Conservation (phyloP, 2,329 filamentous ascomycete species). For the Raffaelea arxii region DNA sequence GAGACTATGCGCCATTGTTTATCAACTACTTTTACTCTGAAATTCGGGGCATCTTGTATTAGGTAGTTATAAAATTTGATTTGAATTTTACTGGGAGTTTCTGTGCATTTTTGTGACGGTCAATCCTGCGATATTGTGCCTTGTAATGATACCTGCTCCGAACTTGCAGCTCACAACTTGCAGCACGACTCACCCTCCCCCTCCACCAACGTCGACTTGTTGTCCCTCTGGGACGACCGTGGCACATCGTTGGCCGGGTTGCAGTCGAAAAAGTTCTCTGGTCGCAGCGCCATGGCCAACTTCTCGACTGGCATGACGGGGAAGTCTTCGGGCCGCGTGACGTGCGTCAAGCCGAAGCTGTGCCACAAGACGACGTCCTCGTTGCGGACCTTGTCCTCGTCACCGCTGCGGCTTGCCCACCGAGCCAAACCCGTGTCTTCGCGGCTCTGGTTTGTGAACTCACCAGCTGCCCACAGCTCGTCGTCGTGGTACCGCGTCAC, state of each 20-base stretch:
- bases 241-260: constrained; percentile 11
- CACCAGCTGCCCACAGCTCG: constrained; percentile 31
- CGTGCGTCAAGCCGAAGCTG: constrained; percentile 51
- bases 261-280: constrained; percentile 8
- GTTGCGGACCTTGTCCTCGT: constrained; percentile 2
- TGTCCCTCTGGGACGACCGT: constrained; percentile 5
- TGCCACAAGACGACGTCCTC: constrained; percentile 58
- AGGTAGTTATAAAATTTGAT: no score
- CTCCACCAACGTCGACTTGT: constrained; percentile 6
- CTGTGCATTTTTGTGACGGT: no score
- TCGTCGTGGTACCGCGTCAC: constrained; percentile 32
- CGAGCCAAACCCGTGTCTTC: no score
- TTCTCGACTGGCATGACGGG: constrained; percentile 53
- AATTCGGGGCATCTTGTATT: no score
- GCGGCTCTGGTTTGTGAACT: constrained; percentile 26
- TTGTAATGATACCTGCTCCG: no score
- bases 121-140: no score
- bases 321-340: constrained; percentile 56
- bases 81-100: no score
- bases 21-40: no score
- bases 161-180: no score
- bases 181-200: constrained; percentile 7
- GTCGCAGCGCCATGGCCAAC: constrained; percentile 8
- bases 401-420: no score
- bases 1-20: no score